phyloP scores from a whole-genome alignment of 2,329 filamentous ascomycete species.

The Fusarium protoensiforme region DNA sequence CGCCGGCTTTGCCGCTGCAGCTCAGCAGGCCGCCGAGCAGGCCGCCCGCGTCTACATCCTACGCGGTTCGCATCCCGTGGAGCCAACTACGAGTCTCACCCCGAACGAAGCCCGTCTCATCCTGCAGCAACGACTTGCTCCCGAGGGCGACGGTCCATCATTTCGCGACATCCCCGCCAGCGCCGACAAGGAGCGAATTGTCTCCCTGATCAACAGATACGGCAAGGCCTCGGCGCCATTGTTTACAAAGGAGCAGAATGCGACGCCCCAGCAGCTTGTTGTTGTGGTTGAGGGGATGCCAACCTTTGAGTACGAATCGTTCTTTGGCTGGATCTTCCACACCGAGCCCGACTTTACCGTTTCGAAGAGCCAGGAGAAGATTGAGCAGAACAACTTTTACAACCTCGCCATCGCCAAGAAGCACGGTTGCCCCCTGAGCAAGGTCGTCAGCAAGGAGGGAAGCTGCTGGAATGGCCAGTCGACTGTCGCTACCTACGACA shows the following conservation, averaged over 20 bases:
- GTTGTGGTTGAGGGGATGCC: slow-evolving; percentile 69
- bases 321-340: slow-evolving; percentile 53
- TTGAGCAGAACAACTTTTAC: slow-evolving; percentile 56
- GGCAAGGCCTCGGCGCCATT: slow-evolving; percentile 64
- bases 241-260: slow-evolving; percentile 54
- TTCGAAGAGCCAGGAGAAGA: slow-evolving; percentile 55
- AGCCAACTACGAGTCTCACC: slow-evolving; percentile 56
- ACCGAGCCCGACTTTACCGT: slow-evolving; percentile 61
- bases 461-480: slow-evolving; percentile 59
- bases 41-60: slow-evolving; percentile 67
- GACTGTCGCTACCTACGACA: slow-evolving; percentile 57
- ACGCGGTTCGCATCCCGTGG: slow-evolving; percentile 44
- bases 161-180: slow-evolving; percentile 58
- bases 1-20: slow-evolving; percentile 52
- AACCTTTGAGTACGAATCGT: slow-evolving; percentile 54
- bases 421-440: slow-evolving; percentile 51
- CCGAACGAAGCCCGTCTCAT: slow-evolving; percentile 68
- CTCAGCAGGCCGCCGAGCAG: slow-evolving; percentile 57
- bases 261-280: slow-evolving; percentile 64
- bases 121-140: slow-evolving; percentile 66
- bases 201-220: slow-evolving; percentile 69
- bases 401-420: slow-evolving; percentile 50
- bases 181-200: slow-evolving; percentile 57
- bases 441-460: slow-evolving; percentile 55
- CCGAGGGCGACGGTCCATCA: slow-evolving; percentile 59